Base-by-base conservation (phyloP, 2,329 filamentous ascomycete genomes). In the Harringtonia lauricola region DNA sequence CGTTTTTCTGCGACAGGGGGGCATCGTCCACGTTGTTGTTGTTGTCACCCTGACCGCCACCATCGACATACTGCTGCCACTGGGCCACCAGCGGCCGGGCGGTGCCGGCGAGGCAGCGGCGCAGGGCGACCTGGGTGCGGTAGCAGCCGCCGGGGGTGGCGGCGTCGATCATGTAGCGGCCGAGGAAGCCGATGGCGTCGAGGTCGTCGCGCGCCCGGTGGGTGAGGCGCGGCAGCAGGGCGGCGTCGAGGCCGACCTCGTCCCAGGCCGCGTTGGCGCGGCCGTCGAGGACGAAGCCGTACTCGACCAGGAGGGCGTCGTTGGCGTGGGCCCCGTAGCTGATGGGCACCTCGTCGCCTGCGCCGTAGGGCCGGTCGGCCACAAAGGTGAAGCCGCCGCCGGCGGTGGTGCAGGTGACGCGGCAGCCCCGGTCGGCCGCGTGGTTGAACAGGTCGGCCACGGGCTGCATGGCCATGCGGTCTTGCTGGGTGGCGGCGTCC, bases 271-370 rank as follows among this genome's bases (percentile, higher is more conserved):
- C 55, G 54, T 74, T 74, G 24, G 58, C 19, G 9, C n/a, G 10
- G 40, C n/a, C 18, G 12, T 50, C 50, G 29, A 71, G 58, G 10
- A 68, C 55, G 52, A 74, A 74, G 9, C 71, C 71, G 50, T 74
- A 88, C 59, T 87, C 82, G 2, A 76, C 71, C 1, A 87, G 70
- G n/a, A 87, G 63, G 51, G 83, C 81, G 56, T 87, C 83, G 51
- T 85, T 84, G 30, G 71, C 72, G 56, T 87, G 83, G 1, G 70
- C 59, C 7, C 83, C 83, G 52, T 88, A 88, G 21, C 73, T 76
- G 26, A 83, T 75, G 51, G 72, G 75, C 2, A 88, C 63, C 61
- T 88, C 83, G 26, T 81, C 74, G n/a, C 76, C 78, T 2, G 59
- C 53, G 2, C 57, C 57, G 54, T 81, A 79, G 2, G 62, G 55